These are phyloP conservation scores for Mimosa bimucronata DNA, from an alignment of 306 rosid species.

Conservation along the genomic window DNA sequence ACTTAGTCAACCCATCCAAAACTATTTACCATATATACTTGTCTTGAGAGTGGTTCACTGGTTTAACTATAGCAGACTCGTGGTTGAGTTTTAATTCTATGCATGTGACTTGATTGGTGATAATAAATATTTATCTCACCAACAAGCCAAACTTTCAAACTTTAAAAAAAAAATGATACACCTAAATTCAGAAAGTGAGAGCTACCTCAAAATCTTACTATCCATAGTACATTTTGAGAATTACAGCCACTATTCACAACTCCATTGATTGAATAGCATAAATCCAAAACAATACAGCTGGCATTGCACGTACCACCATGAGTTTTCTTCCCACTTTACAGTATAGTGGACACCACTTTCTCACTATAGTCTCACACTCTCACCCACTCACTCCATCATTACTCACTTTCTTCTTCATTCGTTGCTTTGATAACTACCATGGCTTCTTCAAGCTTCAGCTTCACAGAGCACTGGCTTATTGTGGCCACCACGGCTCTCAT, in stretches of 20 bases:
- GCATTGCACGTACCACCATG: conserved; percentile 9
- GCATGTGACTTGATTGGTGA: background rate
- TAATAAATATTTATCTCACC: background rate
- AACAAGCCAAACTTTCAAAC: background rate
- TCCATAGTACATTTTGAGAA: background rate
- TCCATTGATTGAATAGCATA: conserved; percentile 14
- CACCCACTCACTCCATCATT: background rate
- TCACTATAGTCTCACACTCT: background rate
- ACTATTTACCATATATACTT: too few species aligned
- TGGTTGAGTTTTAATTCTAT: background rate
- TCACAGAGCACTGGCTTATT: conserved; percentile 61
- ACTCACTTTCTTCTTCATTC: background rate
- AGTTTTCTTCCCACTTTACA: background rate
- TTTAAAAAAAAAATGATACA: too few species aligned
- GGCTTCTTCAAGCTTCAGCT: conserved; percentile 52
- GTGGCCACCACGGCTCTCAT: conserved; percentile 40
- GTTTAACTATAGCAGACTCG: background rate
- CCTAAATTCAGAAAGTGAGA: background rate
- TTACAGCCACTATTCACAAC: background rate
- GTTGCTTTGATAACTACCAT: background rate
- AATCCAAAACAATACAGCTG: conserved; percentile 46
- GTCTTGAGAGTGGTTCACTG: background rate
- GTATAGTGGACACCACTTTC: background rate
- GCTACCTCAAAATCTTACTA: background rate
- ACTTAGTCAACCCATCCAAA: too few species aligned